Percentiles rank a stretch among this genome's conserved stretches.
These are phyloP conservation scores for Phylloporus sp. DNA, from an alignment of 768 basidiomycete species.

Conservation along the genomic window DNA sequence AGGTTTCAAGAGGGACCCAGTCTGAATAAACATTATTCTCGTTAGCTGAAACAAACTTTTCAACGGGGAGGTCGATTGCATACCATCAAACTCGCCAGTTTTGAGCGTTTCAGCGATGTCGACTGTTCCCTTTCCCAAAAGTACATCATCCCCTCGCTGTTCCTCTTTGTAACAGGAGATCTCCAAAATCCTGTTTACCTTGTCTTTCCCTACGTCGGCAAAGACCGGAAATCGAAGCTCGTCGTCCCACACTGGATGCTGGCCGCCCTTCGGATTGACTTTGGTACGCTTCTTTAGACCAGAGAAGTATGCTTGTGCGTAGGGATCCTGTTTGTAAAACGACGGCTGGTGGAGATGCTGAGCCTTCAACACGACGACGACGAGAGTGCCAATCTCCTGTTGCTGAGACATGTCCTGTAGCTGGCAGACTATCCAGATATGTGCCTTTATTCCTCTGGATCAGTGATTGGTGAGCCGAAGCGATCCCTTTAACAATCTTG, in stretches of 20 bases:
- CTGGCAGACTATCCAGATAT: not conserved
- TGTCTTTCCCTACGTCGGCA: slow-evolving; percentile 49
- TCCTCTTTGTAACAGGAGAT: slow-evolving; percentile 82
- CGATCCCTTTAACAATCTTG: too few species aligned
- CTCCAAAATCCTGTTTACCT: slow-evolving; percentile 50
- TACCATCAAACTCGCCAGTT: slow-evolving; percentile 90
- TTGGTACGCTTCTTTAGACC: slow-evolving; percentile 64
- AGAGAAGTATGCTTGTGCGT: slow-evolving; percentile 57
- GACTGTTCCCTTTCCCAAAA: slow-evolving; percentile 69
- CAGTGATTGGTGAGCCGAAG: too few species aligned
- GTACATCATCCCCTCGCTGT: slow-evolving; percentile 58
- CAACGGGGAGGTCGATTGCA: slow-evolving; percentile 23
- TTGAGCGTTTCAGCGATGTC: slow-evolving; percentile 75
- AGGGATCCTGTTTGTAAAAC: slow-evolving; percentile 91
- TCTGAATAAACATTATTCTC: slow-evolving; percentile 37
- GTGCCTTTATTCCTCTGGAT: not conserved
- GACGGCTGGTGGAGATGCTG: slow-evolving; percentile 78
- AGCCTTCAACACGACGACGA: slow-evolving; percentile 83
- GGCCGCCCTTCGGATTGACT: slow-evolving; percentile 80
- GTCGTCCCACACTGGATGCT: slow-evolving; percentile 90
- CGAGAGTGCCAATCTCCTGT: slow-evolving; percentile 70
- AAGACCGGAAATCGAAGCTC: slow-evolving; percentile 76
- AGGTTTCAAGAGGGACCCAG: slow-evolving; percentile 58
- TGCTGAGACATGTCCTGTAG: slow-evolving; percentile 22
- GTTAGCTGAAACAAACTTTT: slow-evolving; percentile 3